phyloP scores from a whole-genome alignment of 805 yeast genomes.

The Hanseniaspora clermontiae region DNA sequence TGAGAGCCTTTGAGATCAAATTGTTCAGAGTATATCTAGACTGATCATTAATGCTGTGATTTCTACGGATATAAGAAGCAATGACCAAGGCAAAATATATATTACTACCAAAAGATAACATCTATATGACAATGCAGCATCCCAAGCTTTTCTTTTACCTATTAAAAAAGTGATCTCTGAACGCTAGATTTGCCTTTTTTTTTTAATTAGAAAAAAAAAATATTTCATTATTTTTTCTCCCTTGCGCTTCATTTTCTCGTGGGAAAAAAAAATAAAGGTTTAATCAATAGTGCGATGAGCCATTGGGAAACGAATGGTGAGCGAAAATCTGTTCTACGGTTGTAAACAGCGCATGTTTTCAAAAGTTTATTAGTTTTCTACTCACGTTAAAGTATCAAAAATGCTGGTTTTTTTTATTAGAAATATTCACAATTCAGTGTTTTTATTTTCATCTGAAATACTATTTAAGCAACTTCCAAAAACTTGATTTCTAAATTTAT shows the following conservation, averaged over 20 bases:
- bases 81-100: background rate
- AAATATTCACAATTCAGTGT: too few relatives aligned
- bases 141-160: too few relatives aligned
- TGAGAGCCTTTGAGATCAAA: constrained; percentile 20
- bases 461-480: background rate
- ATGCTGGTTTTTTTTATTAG: too few relatives aligned
- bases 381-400: background rate
- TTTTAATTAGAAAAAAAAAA: too few relatives aligned
- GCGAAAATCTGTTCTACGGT: background rate
- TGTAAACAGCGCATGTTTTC: too few relatives aligned
- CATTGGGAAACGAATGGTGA: background rate
- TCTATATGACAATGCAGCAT: background rate
- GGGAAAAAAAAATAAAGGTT: background rate
- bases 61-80: background rate
- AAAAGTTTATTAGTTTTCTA: background rate
- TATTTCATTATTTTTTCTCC: background rate
- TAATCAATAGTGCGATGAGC: background rate
- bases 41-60: background rate
- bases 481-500: background rate
- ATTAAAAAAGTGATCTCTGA: too few relatives aligned
- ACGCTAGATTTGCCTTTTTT: too few relatives aligned
- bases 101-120: background rate
- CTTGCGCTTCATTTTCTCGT: too few relatives aligned
- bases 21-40: constrained; percentile 20
- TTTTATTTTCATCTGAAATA: background rate